Base-by-base conservation (phyloP, 345 rosid species). In the Populus deltoides region DNA sequence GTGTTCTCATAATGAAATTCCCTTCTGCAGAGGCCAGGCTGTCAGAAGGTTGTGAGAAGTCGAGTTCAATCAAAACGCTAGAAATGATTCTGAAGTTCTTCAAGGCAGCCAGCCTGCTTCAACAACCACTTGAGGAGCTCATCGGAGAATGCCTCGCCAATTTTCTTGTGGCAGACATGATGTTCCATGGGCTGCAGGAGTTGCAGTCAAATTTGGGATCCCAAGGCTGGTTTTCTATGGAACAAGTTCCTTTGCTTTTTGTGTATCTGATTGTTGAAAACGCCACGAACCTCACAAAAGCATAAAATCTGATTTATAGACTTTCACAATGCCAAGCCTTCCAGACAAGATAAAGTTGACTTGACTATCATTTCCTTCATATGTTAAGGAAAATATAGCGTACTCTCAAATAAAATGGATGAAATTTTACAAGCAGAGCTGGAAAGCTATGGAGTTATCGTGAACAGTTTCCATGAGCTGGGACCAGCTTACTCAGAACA, bases 221-320 rank as follows among this genome's bases (percentile, higher is more conserved):
- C 90, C 91, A 5, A 86, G 92, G 63, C 78, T 88, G 71, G 84
- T 86, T 53, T 90, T 92, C 75, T 85, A 85, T 38, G 97, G 97
- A 41, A 78, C 61, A 10, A 72, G 87, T 74, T 85, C 69, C 77
- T 88, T 89, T 45, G 72, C 92, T 18, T 33, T 79, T 12, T 89
- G 89, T 51, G 78, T 79, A 33, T 0, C 66, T 5, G 82, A 71
- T 17, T 86, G 84, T 59, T 0, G 89, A 12, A 51, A 38, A 18
- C 84, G 79, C 0, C 84, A 89, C 18, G 76, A 86, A 81, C 93
- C 92, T 22, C 49, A 83, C 74, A 83, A 81, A 81, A 74, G 49
- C 0, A 83, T 83, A 5, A 70, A 70, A 8, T 83, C 91, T 4
- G 90, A 91, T 27, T 75, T 62, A 9, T 89, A 89, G 38, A 83